Evolutionary conservation across 2,329 filamentous ascomycete genomes (phyloP), one percentile per base, ranked within the genome.

Genomic region (Tolypocladium pustulatum): DNA sequence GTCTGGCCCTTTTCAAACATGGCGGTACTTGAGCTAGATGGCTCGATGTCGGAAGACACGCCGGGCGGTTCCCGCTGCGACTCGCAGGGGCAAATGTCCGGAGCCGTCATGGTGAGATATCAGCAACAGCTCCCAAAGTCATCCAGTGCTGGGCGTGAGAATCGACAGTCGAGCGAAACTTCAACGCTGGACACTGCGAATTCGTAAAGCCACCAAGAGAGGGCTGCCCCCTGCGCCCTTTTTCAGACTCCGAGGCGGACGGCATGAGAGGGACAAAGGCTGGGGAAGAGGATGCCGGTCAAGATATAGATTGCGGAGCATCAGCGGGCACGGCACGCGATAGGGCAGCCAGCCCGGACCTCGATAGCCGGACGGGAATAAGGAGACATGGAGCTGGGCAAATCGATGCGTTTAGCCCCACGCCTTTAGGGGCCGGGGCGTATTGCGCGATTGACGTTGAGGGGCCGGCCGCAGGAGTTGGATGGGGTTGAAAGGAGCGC

Each of bases 1-100:
- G 12, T 38, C 22, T 27, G 25, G 2, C 32, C 25, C 27, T 63
- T 61, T 27, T 63, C 60, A 27, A 15, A 37, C 32, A 38, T 25
- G 9, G n/a, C 17, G 37, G 5, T 2, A 10, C 30, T 52, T 9
- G 49, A 22, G 49, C 30, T 34, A 2, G 49, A 12, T 32, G 1
- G 20, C 49, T 34, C 49, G 2, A 10, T 1, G 30, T 22, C 20
- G 5, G 49, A 52, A 10, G 20, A 52, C 4, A 7, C 49, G 3
- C 8, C 8, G 3, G 27, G 9, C 15, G 3, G 27, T 6, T 17
- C 17, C 46, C 15, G 46, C 15, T n/a, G 25, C 27, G 15, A 5
- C 15, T 30, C 25, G 15, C 9, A 27, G 15, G 15, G 15, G 15
- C 15, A 27, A 20, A 5, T 2, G 13, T 1, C 27, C 3, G 27